phyloP scores from a whole-genome alignment of 2,329 filamentous ascomycete species.

The Thelonectria rubi region DNA sequence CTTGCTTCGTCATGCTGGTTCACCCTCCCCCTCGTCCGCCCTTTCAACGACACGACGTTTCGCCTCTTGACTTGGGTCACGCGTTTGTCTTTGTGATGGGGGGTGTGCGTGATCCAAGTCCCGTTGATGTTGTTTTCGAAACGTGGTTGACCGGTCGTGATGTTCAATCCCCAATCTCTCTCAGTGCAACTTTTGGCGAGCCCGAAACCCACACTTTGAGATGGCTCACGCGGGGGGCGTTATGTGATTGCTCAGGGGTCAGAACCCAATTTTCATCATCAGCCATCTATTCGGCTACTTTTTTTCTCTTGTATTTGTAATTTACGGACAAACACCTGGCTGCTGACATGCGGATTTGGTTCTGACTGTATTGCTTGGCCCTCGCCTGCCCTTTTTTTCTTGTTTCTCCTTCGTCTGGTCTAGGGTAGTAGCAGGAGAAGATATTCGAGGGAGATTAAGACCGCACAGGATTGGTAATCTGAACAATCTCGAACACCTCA shows the following conservation, averaged over 20 bases:
- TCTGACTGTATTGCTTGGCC: conserved; percentile 18
- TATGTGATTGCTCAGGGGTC: conserved; percentile 2
- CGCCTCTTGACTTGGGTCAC: background rate
- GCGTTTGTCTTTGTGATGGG: background rate
- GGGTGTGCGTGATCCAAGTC: background rate
- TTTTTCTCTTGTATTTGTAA: background rate
- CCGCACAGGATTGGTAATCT: conserved; percentile 14
- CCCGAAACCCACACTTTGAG: background rate
- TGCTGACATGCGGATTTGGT: conserved; percentile 14
- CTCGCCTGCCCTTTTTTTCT: background rate
- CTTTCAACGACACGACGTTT: background rate
- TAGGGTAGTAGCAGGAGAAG: conserved; percentile 1
- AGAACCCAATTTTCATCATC: conserved; percentile 10
- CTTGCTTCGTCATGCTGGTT: conserved; percentile 20
- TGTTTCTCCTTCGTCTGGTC: background rate
- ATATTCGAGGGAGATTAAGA: background rate
- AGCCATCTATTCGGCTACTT: too few species aligned
- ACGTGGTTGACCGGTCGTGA: background rate
- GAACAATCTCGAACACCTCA: background rate
- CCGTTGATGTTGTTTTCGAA: background rate
- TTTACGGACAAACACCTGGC: background rate
- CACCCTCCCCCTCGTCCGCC: conserved; percentile 1
- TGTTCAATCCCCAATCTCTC: background rate
- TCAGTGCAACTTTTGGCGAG: background rate
- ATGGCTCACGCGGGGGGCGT: conserved; percentile 3